Evolutionary conservation across 129 eudicot genomes (phyloP).

Genomic region (Dittrichia graveolens): DNA sequence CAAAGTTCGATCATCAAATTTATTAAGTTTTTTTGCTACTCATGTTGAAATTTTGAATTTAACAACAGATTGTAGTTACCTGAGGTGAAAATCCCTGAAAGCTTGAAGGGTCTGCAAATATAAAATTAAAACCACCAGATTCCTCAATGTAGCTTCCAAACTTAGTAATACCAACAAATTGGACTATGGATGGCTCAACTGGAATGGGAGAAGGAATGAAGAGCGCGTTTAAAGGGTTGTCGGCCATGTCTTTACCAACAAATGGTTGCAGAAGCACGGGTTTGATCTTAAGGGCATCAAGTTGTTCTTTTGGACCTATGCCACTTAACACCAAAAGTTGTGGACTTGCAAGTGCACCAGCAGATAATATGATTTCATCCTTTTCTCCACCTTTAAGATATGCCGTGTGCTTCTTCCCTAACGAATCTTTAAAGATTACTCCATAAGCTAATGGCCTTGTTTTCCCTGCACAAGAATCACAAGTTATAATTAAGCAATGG

Average conservation of each 20-base stretch:
- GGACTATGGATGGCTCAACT: slow-evolving; percentile 2
- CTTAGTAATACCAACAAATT: neutral
- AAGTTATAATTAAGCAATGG: neutral
- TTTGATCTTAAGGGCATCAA: slow-evolving; percentile 6
- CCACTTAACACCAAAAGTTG: slow-evolving; percentile 5
- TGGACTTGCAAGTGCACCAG: slow-evolving; percentile 13
- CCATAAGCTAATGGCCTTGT: slow-evolving; percentile 5
- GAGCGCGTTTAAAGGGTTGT: too few relatives aligned
- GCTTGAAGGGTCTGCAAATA: neutral
- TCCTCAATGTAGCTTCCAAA: slow-evolving; percentile 10
- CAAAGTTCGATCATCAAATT: neutral
- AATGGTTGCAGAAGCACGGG: neutral
- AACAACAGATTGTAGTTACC: neutral
- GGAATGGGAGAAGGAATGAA: neutral
- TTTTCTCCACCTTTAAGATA: slow-evolving; percentile 5
- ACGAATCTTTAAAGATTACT: neutral
- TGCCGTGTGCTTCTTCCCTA: neutral
- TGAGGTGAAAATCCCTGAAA: slow-evolving; percentile 8
- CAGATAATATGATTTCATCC: slow-evolving; percentile 5
- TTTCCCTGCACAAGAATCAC: slow-evolving; percentile 1
- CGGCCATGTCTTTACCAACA: neutral
- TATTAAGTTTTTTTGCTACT: too few relatives aligned
- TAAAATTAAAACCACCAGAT: neutral
- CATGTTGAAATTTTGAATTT: too few relatives aligned
- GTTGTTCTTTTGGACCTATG: neutral